Base-by-base conservation (phyloP, 2,329 filamentous ascomycete species). In the Fusarium xylarioides region DNA sequence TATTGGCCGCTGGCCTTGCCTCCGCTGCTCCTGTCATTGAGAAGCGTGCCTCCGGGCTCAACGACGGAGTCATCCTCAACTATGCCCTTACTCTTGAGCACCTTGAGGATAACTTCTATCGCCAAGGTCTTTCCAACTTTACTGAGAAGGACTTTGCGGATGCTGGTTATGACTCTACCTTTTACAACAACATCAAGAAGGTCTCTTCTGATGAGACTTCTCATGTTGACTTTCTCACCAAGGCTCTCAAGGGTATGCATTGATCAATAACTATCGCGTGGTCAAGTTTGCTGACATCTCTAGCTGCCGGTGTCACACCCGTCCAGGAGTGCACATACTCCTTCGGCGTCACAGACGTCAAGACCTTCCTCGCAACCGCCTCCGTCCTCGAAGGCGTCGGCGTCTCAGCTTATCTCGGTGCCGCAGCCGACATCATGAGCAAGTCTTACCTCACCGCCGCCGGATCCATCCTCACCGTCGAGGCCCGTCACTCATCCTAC, bases 371-470 rank as follows among this genome's bases (percentile, higher is more conserved):
- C 1, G 86, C 86, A 8, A 91, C 90, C 3, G 90, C 87, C 32
- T 87, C 87, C 63, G 90, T 93, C 76, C 83, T 93, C 35, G 87
- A 91, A 63, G 91, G 92, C 76, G 86, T 91, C 37, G 87, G 91
- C 15, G 91, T 93, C 82, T 87, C 87, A 4, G 83, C 91, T 8
- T 91, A 90, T 82, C 83, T 92, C 72, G 90, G 91, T 44, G 90
- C 90, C 23, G 90, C 90, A 11, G 86, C 86, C 30, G 83, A 84
- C 61, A 91, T 92, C 78, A 83, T 85, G 75, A 85, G 85, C 80
- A 89, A 89, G 78, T 80, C 83, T 4, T 91, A 91, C 79, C 84
- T 93, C 62, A 78, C 79, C 0, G 88, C 87, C 4, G 91, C 91
- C 5, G 91, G 87, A 21, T 89, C 88, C 61, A 93, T 93, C 79